phyloP scores from a whole-genome alignment of 371 early-diverging fungal species.

The Cokeromyces recurvatus region DNA sequence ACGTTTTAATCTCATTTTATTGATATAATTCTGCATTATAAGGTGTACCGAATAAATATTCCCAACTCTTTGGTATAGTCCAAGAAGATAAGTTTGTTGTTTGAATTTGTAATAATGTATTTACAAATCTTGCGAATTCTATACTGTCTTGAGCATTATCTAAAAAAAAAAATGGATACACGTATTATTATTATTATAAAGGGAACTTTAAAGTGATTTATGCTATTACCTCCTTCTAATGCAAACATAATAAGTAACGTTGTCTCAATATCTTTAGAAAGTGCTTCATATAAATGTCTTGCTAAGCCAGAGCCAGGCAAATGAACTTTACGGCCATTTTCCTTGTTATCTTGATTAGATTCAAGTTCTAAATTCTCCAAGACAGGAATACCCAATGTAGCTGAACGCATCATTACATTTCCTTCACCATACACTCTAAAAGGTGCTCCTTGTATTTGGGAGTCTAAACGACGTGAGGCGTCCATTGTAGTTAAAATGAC shows the following conservation, averaged over 20 bases:
- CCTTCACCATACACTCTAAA: conserved; percentile 21
- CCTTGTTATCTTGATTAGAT: background rate
- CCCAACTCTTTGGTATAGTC: conserved; percentile 69
- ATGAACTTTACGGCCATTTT: conserved; percentile 15
- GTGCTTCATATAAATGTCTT: conserved; percentile 30
- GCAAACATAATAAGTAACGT: conserved; percentile 61
- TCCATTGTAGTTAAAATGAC: conserved; percentile 68
- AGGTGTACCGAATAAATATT: conserved; percentile 51
- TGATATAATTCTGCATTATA: conserved; percentile 31
- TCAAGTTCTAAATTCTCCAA: conserved; percentile 31
- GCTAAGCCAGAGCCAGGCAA: conserved; percentile 58
- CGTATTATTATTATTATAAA: no score
- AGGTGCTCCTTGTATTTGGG: conserved; percentile 47
- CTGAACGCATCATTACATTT: conserved; percentile 6
- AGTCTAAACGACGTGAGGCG: conserved; percentile 61
- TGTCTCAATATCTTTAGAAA: conserved; percentile 20
- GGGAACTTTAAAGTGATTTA: no score
- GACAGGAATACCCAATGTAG: conserved; percentile 19
- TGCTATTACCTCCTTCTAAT: conserved; percentile 69
- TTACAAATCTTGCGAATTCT: conserved; percentile 52
- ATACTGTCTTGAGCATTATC: conserved; percentile 73
- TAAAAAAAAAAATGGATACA: background rate
- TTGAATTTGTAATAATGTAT: conserved; percentile 32
- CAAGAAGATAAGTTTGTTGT: conserved; percentile 19
- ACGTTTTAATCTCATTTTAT: conserved; percentile 53